Evolutionary conservation across 257 asterid species (phyloP), one percentile per base, ranked within the genome.

Genomic region (Penstemon eatonii): DNA sequence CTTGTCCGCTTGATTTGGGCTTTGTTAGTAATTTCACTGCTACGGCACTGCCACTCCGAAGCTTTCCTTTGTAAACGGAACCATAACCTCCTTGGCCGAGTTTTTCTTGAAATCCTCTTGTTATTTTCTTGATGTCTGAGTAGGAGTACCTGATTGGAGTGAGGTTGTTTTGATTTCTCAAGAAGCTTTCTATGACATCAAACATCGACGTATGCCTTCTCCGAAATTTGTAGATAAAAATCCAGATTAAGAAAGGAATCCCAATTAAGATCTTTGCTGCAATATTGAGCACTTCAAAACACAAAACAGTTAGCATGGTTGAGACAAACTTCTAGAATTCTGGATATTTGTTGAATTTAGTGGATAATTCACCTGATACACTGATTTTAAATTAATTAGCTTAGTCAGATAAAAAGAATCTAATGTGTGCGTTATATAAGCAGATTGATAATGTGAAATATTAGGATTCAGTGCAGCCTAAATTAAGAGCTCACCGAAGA

Each of bases 31-130:
- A 54, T 51, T 80, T 80, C 5, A 80, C 71, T 3, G 80, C 85
- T 3, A 67, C 75, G 8, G 54, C 74, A 12, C 15, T 12, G 7
- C 82, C 78, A 49, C 85, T 73, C 2, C 45, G 71, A 60, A 80
- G 84, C 56, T 51, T 60, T 51, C 76, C 84, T 56, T 73, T 73
- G 69, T 73, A 80, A 61, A 80, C 75, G 8, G 73, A 60, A 33
- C 79, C 82, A 4, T 41, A 76, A 0, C 84, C 79, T 60, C 79
- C 79, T 52, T 79, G 65, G 0, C 82, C 84, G 38, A 80, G 52
- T 63, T 73, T 80, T 38, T 76, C 80, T 5, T 37, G 78, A 63
- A 70, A 66, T 0, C 68, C 67, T 63, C 12, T 66, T 4, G 80
- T 70, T 68, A 70, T 80, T 41, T 49, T 76, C 62, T 66, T 76